phyloP scores from a whole-genome alignment of 2,329 filamentous ascomycete species.

The Fusarium sp. region DNA sequence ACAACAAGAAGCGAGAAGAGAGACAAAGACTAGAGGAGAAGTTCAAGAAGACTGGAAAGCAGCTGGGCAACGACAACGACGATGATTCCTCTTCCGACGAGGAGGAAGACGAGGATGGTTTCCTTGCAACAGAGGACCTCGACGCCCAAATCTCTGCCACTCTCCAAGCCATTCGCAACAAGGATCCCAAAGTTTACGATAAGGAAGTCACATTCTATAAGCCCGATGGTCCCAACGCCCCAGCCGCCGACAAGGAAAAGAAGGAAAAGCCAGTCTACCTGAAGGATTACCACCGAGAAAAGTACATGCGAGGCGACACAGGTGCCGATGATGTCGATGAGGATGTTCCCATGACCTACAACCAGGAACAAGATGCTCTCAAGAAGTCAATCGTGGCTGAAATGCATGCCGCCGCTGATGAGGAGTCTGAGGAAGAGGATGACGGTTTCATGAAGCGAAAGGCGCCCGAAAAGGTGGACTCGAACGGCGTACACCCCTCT shows the following conservation, averaged over 20 bases:
- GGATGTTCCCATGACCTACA: constrained; percentile 75
- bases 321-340: constrained; percentile 69
- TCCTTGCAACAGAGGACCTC: constrained; percentile 84
- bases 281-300: constrained; percentile 91
- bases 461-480: constrained; percentile 55
- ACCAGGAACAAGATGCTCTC: constrained; percentile 86
- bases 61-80: constrained; percentile 58
- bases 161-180: constrained; percentile 85
- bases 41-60: constrained; percentile 63
- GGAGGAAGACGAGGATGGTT: constrained; percentile 89
- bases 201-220: constrained; percentile 81
- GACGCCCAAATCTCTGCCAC: constrained; percentile 90
- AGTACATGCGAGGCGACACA: constrained; percentile 78
- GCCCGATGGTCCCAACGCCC: constrained; percentile 61
- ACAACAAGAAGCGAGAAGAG: constrained; percentile 98
- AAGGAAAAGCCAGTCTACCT: constrained; percentile 88
- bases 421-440: constrained; percentile 65
- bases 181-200: constrained; percentile 93
- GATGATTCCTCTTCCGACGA: constrained; percentile 79
- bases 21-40: constrained; percentile 87
- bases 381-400: constrained; percentile 82
- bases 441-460: constrained; percentile 81
- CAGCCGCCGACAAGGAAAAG: constrained; percentile 57
- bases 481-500: constrained; percentile 67
- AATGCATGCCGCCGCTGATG: constrained; percentile 74